Evolutionary conservation across 257 asterid species (phyloP).

Genomic region (Coffea canephora): DNA sequence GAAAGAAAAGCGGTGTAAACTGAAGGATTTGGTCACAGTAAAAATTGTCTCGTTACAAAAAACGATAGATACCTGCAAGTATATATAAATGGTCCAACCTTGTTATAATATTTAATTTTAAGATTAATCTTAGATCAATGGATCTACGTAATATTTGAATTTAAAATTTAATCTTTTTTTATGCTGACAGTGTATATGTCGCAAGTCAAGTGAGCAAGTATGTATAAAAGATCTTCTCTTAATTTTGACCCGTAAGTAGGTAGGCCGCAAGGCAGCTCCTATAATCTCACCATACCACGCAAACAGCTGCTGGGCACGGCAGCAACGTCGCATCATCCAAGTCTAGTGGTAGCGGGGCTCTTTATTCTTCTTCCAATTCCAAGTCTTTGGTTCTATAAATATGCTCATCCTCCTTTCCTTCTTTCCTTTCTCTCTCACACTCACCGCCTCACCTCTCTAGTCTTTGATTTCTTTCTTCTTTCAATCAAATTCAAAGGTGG

Average conservation of each 20-base stretch:
- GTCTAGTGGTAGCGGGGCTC: constrained; percentile 4
- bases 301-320: not conserved
- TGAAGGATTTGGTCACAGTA: not conserved
- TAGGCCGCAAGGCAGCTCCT: not conserved
- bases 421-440: not conserved
- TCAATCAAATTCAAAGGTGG: not conserved
- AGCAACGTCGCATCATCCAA: not conserved
- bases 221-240: no score
- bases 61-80: no score
- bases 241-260: no score
- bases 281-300: not conserved
- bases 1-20: constrained; percentile 11
- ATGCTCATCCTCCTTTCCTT: constrained; percentile 13
- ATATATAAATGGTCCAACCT: constrained; percentile 13
- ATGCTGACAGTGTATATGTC: no score
- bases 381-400: constrained; percentile 1
- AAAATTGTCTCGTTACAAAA: not conserved
- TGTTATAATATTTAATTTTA: no score
- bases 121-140: no score
- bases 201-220: no score
- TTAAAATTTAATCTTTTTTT: no score
- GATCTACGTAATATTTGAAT: no score
- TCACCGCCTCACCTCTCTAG: not conserved
- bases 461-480: not conserved
- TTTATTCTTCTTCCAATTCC: not conserved